Conservation (phyloP, 2,329 filamentous ascomycete species). For the Escovopsis sp. region DNA sequence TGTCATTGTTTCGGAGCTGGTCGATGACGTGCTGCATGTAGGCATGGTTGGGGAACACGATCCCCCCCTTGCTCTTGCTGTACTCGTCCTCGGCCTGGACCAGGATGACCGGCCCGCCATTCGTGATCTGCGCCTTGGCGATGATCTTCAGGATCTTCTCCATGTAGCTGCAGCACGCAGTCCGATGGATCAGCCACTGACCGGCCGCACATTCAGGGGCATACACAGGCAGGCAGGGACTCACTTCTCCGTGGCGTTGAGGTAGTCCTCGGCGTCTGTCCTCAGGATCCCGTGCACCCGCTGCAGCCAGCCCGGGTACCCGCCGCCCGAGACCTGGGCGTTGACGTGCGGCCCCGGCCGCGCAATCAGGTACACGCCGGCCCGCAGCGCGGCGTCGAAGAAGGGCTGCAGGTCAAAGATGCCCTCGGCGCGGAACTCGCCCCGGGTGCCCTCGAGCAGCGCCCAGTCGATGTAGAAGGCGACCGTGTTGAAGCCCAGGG, state of each 20-base stretch:
- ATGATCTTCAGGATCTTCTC: slow-evolving; percentile 49
- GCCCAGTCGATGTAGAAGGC: slow-evolving; percentile 75
- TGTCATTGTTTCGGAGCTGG: slow-evolving; percentile 51
- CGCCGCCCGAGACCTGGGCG: slow-evolving; percentile 61
- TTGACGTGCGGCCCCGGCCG: slow-evolving; percentile 64
- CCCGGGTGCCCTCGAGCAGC: slow-evolving; percentile 57
- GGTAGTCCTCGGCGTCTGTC: slow-evolving; percentile 45
- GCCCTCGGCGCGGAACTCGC: slow-evolving; percentile 54
- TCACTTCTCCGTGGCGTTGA: slow-evolving; percentile 52
- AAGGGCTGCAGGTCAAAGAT: slow-evolving; percentile 61
- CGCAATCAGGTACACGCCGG: slow-evolving; percentile 65
- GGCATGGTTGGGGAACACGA: slow-evolving; percentile 46
- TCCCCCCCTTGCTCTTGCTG: slow-evolving; percentile 29
- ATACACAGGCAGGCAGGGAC: not conserved
- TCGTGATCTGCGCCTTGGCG: slow-evolving; percentile 65
- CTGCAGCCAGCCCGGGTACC: slow-evolving; percentile 69
- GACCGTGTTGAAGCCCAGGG: slow-evolving; percentile 64
- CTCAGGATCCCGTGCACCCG: slow-evolving; percentile 50
- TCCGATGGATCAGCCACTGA: no score
- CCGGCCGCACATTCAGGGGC: accelerated
- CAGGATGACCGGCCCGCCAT: slow-evolving; percentile 66
- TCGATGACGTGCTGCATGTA: slow-evolving; percentile 61
- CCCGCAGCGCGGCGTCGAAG: slow-evolving; percentile 57
- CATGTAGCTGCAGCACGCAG: slow-evolving; percentile 48
- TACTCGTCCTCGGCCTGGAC: slow-evolving; percentile 79